A percentile compares a stretch with the other conserved stretches of the same genome.
phyloP scores from a whole-genome alignment of 2,329 filamentous ascomycete genomes.

The Diaporthe velutina region DNA sequence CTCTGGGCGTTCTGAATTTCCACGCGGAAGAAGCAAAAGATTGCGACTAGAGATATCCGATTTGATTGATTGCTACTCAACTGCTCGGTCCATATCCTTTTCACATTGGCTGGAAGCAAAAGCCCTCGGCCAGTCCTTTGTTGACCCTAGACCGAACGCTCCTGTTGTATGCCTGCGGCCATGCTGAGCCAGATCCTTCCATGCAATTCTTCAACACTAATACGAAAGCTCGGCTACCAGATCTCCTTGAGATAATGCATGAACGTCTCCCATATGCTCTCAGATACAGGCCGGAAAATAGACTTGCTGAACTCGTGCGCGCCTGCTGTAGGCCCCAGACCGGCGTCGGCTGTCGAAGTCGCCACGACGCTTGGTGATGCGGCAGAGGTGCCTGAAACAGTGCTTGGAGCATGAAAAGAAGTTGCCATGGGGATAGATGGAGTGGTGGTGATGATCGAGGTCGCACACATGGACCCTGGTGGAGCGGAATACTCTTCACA shows the following conservation, averaged over 20 bases:
- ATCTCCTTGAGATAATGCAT: not conserved
- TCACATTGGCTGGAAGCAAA: not conserved
- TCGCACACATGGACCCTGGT: conserved; percentile 9
- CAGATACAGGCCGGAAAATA: conserved; percentile 8
- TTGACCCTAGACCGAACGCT: not conserved
- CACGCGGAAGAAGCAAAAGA: not conserved
- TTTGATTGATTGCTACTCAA: not conserved
- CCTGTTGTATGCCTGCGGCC: not conserved
- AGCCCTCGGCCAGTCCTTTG: too few species aligned
- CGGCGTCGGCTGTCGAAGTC: not conserved
- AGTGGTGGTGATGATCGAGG: not conserved
- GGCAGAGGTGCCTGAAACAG: not conserved
- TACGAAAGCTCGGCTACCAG: not conserved
- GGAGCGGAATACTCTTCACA: conserved; percentile 13
- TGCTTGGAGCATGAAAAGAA: not conserved
- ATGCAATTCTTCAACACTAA: not conserved
- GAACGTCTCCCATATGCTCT: conserved; percentile 18
- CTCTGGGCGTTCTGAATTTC: not conserved
- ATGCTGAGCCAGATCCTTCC: not conserved
- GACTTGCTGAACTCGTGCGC: conserved; percentile 17
- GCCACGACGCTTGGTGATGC: not conserved
- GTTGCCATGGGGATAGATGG: not conserved
- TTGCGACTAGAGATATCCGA: conserved; percentile 10
- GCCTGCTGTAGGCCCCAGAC: not conserved
- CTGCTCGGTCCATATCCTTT: not conserved